A percentile compares a stretch with the other conserved stretches of the same genome.
Conservation (phyloP, 345 rosid species). For the Balakata baccata region DNA sequence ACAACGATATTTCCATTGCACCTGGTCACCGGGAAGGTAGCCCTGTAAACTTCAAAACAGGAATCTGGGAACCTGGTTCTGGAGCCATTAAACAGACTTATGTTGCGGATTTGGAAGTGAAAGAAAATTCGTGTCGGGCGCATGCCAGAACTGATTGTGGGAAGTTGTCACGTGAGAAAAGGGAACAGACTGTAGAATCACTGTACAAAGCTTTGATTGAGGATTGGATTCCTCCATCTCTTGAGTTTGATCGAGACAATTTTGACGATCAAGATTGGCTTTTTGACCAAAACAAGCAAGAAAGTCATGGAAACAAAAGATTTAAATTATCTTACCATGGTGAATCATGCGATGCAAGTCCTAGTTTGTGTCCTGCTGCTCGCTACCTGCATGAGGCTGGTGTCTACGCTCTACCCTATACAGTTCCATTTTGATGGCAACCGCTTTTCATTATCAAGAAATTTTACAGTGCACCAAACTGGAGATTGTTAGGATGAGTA, state of each 20-base stretch:
- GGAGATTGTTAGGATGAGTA: neutral
- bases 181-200: slow-evolving; percentile 16
- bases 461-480: neutral
- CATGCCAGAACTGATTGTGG: neutral
- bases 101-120: neutral
- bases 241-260: slow-evolving; percentile 5
- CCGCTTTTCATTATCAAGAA: too few species aligned
- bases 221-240: slow-evolving; percentile 43
- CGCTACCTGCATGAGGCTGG: slow-evolving; percentile 38
- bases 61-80: neutral
- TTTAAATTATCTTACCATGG: slow-evolving; percentile 9
- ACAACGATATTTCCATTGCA: neutral
- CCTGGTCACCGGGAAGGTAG: slow-evolving; percentile 1
- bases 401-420: slow-evolving; percentile 56
- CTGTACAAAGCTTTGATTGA: slow-evolving; percentile 36
- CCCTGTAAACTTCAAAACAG: neutral
- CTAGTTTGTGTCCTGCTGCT: slow-evolving; percentile 39
- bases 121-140: neutral
- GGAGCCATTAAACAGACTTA: slow-evolving; percentile 1
- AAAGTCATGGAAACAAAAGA: neutral
- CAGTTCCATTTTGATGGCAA: slow-evolving; percentile 47
- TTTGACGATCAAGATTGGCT: slow-evolving; percentile 57
- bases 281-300: slow-evolving; percentile 21
- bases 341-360: neutral
- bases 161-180: neutral